Percentiles rank a stretch among this genome's conserved stretches.
These are phyloP conservation scores for Calonectria fujianensis DNA, from an alignment of 2,329 filamentous ascomycete genomes.

Conservation along the genomic window DNA sequence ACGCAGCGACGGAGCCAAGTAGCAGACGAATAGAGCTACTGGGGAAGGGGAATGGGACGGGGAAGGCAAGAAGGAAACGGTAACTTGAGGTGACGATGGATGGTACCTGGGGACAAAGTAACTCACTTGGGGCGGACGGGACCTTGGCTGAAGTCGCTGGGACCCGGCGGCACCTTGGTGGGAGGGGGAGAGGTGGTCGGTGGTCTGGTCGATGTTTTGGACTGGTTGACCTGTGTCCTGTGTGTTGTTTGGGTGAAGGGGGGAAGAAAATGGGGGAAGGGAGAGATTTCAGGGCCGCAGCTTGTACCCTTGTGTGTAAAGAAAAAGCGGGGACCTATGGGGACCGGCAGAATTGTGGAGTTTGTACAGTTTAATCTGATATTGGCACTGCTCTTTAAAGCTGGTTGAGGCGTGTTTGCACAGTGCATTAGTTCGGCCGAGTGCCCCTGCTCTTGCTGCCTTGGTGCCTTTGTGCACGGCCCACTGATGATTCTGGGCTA, in stretches of 20 bases:
- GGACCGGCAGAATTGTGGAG: constrained; percentile 26
- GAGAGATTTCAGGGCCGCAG: constrained; percentile 49
- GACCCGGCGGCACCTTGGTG: constrained; percentile 54
- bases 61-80: constrained; percentile 46
- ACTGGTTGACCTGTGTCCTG: constrained; percentile 57
- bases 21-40: constrained; percentile 41
- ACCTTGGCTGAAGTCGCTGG: constrained; percentile 56
- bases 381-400: background rate
- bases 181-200: constrained; percentile 53
- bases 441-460: constrained; percentile 33
- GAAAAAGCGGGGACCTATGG: constrained; percentile 23
- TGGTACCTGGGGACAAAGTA: constrained; percentile 66
- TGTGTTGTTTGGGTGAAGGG: constrained; percentile 57
- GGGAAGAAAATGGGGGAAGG: constrained; percentile 54
- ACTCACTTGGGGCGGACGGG: constrained; percentile 60
- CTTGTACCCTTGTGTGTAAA: constrained; percentile 37
- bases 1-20: constrained; percentile 33
- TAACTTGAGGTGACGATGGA: constrained; percentile 53
- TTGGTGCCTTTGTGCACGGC: constrained; percentile 35
- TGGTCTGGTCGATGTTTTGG: constrained; percentile 63
- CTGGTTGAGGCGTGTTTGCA: background rate
- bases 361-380: background rate
- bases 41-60: constrained; percentile 36
- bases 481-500: constrained; percentile 12
- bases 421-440: constrained; percentile 1